Evolutionary conservation across 257 asterid species (phyloP), one percentile per base, ranked within the genome.

Genomic region (Solanum pinnatisectum): DNA sequence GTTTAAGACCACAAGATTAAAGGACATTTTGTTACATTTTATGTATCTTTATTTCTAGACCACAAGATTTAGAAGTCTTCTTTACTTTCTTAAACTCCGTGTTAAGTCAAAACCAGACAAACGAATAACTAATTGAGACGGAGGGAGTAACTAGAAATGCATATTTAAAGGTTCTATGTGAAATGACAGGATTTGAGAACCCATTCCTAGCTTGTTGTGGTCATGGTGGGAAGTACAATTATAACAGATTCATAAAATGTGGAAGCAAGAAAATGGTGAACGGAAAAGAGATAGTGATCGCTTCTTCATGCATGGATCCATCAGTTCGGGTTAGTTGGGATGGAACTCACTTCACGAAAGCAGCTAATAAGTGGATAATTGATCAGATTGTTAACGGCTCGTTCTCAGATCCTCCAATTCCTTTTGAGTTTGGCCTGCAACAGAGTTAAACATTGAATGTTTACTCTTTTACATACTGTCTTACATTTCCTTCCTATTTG

Each of bases 161-260:
- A 60, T 36, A 59, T 49, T 56, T 82, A 39, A 40, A 13, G 27
- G 79, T 85, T 39, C 20, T 33, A 13, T 49, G 22, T 84, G 70
- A 68, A 78, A 42, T 85, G 84, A 90, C 94, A 96, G 98, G 98
- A 23, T 96, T 95, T 67, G 94, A 88, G 90, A 85, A 92, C 81
- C 97, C 96, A 4, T 93, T 96, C 84, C 88, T 92, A 36, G 96
- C 87, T 89, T 96, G 98, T 81, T 96, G 98, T 85, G 98, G 98
- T 3, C 93, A 90, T 90, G 98, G 97, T 33, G 98, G 98, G 71
- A 93, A 92, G 59, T 96, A 93, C 83, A 96, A 96, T 88, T 94
- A 95, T 90, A 91, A 94, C 87, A 88, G 94, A 85, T 89, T 89
- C 39, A 70, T 33, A 14, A 91, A 89, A 87, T 96, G 98, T 89